Base-by-base conservation (phyloP, 352 stramenopile species). In the Saprolegnia parasitica region DNA sequence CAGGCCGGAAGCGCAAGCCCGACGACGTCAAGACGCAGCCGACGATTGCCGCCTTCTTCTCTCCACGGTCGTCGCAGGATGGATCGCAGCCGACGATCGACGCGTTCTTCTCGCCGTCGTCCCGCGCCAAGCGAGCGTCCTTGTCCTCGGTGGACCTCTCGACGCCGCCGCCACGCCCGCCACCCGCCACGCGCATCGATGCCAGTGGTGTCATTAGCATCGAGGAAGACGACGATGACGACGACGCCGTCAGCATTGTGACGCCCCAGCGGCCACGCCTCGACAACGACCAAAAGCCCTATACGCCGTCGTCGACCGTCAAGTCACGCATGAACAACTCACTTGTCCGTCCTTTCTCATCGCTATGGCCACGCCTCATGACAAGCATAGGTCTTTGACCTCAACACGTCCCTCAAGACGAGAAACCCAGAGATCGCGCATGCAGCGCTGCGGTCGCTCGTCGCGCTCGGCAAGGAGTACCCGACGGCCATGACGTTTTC, bases 381-480 rank as follows among this genome's bases (percentile, higher is more conserved):
- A 2, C 24, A 20, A 56, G 11, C 20, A 32, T 70, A 70, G 63
- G 63, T 70, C 11, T 70, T 70, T 54, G 63, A 70, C 24, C 45
- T 70, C 26, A 52, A 61, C 35, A 70, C 63, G n/a, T 88, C 84
- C 49, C 72, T 94, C 55, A 91, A 83, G 71, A 94, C 86, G 4
- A 94, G 90, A 65, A 84, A 94, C 73, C 86, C 86, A 0, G 84
- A 83, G 13, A 82, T 89, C 0, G 86, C 83, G 15, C 90, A 91
- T 65, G 81, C 83, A 42, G 86, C 86, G 5, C 75, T 94, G 26
- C 78, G 84, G 16, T 90, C 79, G 55, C 84, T 94, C 57, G 86
- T 94, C n/a, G 84, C 91, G 32, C 76, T 93, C 20, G 86, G 84
- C 6, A 93, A 90, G 65, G 84, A 92, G 67, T 91, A 91, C 65